phyloP scores from a whole-genome alignment of 768 basidiomycete species.

The Podaxis pistillaris region DNA sequence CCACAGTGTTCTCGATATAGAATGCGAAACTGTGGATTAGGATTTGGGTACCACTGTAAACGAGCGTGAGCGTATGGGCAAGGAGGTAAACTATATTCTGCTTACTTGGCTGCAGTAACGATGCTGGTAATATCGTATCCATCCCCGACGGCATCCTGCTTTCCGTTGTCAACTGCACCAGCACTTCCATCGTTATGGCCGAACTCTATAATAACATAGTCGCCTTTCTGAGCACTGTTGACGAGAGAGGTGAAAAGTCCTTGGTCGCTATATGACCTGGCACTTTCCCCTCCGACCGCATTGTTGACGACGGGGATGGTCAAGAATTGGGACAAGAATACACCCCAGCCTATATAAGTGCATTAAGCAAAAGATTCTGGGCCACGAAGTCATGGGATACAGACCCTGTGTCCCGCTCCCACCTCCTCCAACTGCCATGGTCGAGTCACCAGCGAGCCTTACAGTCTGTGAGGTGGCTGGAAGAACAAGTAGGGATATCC shows the following conservation, averaged over 20 bases:
- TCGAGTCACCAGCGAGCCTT: slow-evolving; percentile 43
- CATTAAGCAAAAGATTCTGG: background rate
- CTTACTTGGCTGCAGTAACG: slow-evolving; percentile 35
- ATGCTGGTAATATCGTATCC: slow-evolving; percentile 33
- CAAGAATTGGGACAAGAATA: slow-evolving; percentile 39
- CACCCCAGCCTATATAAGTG: slow-evolving; percentile 40
- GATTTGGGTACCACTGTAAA: slow-evolving; percentile 32
- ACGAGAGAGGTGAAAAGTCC: slow-evolving; percentile 42
- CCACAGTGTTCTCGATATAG: slow-evolving; percentile 44
- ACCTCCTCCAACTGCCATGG: slow-evolving; percentile 33
- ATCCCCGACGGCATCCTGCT: slow-evolving; percentile 40
- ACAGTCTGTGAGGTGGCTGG: slow-evolving; percentile 29
- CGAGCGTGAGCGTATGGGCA: background rate
- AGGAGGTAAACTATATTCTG: background rate
- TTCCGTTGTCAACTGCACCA: slow-evolving; percentile 38
- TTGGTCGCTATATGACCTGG: slow-evolving; percentile 46
- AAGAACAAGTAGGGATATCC: background rate
- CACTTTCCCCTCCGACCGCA: slow-evolving; percentile 44
- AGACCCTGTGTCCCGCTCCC: slow-evolving; percentile 26
- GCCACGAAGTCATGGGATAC: background rate
- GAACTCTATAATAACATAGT: slow-evolving; percentile 45
- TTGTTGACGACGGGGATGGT: slow-evolving; percentile 43
- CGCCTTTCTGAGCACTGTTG: slow-evolving; percentile 36
- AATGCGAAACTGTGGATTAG: slow-evolving; percentile 45
- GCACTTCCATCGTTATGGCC: slow-evolving; percentile 47